Evolutionary conservation across 495 filamentous ascomycete species (phyloP).

Genomic region (Podospora australis): DNA sequence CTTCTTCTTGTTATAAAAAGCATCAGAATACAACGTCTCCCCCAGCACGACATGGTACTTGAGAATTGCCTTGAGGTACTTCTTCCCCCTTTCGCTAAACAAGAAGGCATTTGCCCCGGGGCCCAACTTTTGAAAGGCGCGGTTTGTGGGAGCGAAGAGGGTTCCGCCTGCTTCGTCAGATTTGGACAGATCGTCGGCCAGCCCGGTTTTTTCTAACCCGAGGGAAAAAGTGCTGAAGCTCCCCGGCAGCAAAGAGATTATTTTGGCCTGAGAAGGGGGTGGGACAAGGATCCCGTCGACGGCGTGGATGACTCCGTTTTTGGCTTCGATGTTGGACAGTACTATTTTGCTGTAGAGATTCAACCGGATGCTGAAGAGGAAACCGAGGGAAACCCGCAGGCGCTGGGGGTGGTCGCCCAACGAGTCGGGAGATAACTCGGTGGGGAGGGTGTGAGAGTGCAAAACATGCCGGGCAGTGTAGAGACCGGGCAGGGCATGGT

Average conservation of each 20-base stretch:
- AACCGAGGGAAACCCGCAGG: conserved; percentile 41
- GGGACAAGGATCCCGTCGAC: conserved; percentile 66
- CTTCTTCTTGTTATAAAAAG: conserved; percentile 47
- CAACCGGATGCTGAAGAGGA: conserved; percentile 53
- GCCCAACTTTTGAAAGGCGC: conserved; percentile 66
- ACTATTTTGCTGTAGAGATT: conserved; percentile 68
- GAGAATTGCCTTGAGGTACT: conserved; percentile 67
- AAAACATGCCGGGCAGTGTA: conserved; percentile 55
- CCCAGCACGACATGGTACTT: conserved; percentile 71
- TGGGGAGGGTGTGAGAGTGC: conserved; percentile 63
- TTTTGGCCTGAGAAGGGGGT: conserved; percentile 52
- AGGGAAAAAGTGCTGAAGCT: conserved; percentile 72
- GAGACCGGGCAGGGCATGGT: conserved; percentile 61
- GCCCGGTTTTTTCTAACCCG: conserved; percentile 62
- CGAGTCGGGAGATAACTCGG: conserved; percentile 46
- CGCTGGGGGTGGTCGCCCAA: conserved; percentile 60
- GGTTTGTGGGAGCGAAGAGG: conserved; percentile 70
- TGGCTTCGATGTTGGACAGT: conserved; percentile 53
- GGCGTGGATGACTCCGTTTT: conserved; percentile 77
- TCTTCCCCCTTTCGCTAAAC: conserved; percentile 60
- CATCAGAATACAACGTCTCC: conserved; percentile 77
- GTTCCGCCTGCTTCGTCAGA: conserved; percentile 42
- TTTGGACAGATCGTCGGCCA: conserved; percentile 30
- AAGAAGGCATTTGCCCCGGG: conserved; percentile 66
- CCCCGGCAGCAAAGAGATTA: conserved; percentile 61